Evolutionary conservation across 2,329 filamentous ascomycete species (phyloP).

Genomic region (Colletotrichum spaethianum): DNA sequence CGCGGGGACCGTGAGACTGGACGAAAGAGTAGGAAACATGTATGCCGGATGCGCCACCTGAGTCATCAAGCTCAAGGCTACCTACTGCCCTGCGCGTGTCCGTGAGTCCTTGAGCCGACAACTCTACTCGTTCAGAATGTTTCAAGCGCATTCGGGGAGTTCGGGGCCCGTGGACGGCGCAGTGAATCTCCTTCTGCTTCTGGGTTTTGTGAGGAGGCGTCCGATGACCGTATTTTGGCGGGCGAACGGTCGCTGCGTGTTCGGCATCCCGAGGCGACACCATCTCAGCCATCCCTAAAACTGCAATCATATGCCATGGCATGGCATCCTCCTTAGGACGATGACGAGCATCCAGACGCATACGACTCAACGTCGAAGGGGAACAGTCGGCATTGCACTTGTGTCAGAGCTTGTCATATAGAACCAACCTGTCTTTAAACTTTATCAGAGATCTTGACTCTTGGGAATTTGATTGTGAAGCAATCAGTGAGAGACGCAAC

Average conservation of each 20-base stretch:
- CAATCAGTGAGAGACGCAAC: background rate
- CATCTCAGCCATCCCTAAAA: background rate
- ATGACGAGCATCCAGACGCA: conserved; percentile 1
- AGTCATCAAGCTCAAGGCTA: background rate
- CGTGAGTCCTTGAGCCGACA: background rate
- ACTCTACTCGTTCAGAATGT: background rate
- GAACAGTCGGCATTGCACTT: background rate
- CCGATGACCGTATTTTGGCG: background rate
- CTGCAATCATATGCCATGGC: background rate
- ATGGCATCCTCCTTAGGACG: background rate
- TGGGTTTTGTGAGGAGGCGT: background rate
- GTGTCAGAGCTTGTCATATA: background rate
- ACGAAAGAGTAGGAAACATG: background rate
- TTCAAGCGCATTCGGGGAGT: conserved; percentile 3
- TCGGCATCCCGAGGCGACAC: background rate
- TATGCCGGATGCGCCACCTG: background rate
- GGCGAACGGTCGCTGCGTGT: background rate
- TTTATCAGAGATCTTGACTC: background rate
- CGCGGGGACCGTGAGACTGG: background rate
- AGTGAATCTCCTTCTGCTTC: background rate
- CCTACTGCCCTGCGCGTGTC: background rate
- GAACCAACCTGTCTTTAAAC: background rate
- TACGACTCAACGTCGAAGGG: background rate
- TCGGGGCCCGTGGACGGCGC: conserved; percentile 1
- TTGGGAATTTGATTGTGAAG: background rate